Evolutionary conservation across 1,284 basidiomycete genomes (phyloP).

Genomic region (Schizophyllum commune): DNA sequence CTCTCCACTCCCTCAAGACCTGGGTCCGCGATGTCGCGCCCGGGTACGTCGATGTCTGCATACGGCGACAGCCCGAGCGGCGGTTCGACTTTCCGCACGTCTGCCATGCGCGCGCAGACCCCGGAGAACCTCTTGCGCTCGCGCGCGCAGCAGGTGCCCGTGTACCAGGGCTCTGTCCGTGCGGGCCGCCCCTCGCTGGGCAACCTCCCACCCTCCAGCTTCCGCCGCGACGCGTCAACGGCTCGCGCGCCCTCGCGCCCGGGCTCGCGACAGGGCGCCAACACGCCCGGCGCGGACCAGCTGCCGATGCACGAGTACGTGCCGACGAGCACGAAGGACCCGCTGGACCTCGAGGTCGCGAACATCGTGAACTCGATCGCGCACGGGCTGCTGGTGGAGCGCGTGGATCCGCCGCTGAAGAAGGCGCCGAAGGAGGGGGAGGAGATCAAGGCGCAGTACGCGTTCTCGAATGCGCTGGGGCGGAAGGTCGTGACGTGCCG

Average conservation of each 20-base stretch:
- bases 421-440: constrained; percentile 62
- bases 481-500: constrained; percentile 74
- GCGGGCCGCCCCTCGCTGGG: constrained; percentile 32
- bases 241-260: constrained; percentile 57
- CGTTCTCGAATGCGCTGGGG: constrained; percentile 63
- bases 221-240: constrained; percentile 41
- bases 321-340: constrained; percentile 66
- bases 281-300: constrained; percentile 49
- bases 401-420: constrained; percentile 70
- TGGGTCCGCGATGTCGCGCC: constrained; percentile 20
- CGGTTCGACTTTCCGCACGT: constrained; percentile 30
- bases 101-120: constrained; percentile 53
- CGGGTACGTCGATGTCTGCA: constrained; percentile 51
- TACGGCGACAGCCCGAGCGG: constrained; percentile 31
- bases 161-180: constrained; percentile 35
- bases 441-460: constrained; percentile 77
- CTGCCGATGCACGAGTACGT: constrained; percentile 54
- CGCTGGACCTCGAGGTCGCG: constrained; percentile 76
- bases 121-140: constrained; percentile 55
- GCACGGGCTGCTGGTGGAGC: constrained; percentile 69
- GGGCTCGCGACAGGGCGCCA: constrained; percentile 53
- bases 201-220: constrained; percentile 68
- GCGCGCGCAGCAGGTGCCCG: constrained; percentile 46
- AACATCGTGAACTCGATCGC: constrained; percentile 66
- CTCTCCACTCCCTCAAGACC: constrained; percentile 65